Evolutionary conservation across 192 early-diverging fungal genomes (phyloP), one percentile per base, ranked within the genome.

Genomic region (Rhizophagus sp.): DNA sequence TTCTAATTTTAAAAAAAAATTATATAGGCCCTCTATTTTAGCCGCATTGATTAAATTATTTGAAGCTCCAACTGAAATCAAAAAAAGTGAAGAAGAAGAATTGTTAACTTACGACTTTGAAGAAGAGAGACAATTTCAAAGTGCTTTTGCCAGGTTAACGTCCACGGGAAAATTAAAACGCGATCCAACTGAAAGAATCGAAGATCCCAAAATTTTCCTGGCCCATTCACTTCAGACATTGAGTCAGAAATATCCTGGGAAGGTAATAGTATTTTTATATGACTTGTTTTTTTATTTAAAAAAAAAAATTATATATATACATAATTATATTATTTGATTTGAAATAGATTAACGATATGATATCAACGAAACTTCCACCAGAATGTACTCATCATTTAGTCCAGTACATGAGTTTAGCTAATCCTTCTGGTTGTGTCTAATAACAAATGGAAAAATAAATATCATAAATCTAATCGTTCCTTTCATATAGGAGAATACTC

Each of bases 61-160:
- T 67, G 89, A 93, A 73, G 83, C 88, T 3, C 91, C 93, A 3
- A 86, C 85, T 64, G 85, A 86, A 62, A 80, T 86, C 47, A 76
- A 83, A 67, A 83, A 80, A 36, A 86, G 84, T 27, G 76, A 66
- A 3, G 84, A 88, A 22, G 84, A 86, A 27, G 87, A 89, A 52
- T 84, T 93, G 39, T 88, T 91, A 72, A 86, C 88, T 47, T 84
- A 92, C 2, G 96, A 97, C 83, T 86, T 96, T 62, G 95, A 96
- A 72, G 87, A 88, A 49, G 93, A 94, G 10, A 87, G 89, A 1
- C 94, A 95, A 17, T 96, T 96, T 79, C 94, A 96, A 80, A 93
- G 94, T 24, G 90, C 92, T 49, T 98, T 93, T 86, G 86, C 95
- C 4, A 89, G 91, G 62, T 85, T 98, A 49, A 88, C 92, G 15